Evolutionary conservation across 1,284 basidiomycete genomes (phyloP).

Genomic region (Polyporus tsugae): DNA sequence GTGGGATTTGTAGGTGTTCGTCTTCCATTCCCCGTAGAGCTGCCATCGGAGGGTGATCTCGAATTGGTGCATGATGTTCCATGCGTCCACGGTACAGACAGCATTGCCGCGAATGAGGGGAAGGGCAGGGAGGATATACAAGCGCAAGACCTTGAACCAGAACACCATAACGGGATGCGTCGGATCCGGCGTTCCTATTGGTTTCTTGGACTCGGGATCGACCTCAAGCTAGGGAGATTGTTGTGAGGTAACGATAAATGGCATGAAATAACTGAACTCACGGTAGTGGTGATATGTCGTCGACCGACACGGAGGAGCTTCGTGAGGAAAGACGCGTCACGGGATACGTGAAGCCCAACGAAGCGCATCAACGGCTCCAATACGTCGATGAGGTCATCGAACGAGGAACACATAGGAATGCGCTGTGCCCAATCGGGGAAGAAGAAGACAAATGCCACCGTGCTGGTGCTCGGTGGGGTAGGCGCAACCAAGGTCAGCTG

Average conservation of each 20-base stretch:
- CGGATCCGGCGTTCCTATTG: constrained; percentile 57
- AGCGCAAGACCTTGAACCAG: constrained; percentile 87
- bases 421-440: constrained; percentile 84
- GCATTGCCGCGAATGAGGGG: constrained; percentile 88
- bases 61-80: constrained; percentile 85
- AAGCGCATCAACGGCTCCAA: constrained; percentile 81
- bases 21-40: constrained; percentile 97
- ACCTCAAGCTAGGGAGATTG: constrained; percentile 49
- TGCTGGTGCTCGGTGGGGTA: constrained; percentile 76
- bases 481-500: constrained; percentile 76
- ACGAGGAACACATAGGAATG: constrained; percentile 69
- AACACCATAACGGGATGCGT: constrained; percentile 66
- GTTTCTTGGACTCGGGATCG: constrained; percentile 65
- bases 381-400: constrained; percentile 77
- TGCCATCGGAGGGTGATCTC: constrained; percentile 85
- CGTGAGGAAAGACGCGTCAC: constrained; percentile 71
- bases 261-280: constrained; percentile 36
- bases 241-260: neutral
- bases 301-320: constrained; percentile 69
- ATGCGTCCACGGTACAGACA: constrained; percentile 87
- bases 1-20: constrained; percentile 72
- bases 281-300: constrained; percentile 53
- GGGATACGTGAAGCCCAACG: constrained; percentile 77
- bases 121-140: constrained; percentile 88
- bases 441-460: constrained; percentile 86